phyloP scores from a whole-genome alignment of 2,329 filamentous ascomycete species.

The Epichloe sp. region DNA sequence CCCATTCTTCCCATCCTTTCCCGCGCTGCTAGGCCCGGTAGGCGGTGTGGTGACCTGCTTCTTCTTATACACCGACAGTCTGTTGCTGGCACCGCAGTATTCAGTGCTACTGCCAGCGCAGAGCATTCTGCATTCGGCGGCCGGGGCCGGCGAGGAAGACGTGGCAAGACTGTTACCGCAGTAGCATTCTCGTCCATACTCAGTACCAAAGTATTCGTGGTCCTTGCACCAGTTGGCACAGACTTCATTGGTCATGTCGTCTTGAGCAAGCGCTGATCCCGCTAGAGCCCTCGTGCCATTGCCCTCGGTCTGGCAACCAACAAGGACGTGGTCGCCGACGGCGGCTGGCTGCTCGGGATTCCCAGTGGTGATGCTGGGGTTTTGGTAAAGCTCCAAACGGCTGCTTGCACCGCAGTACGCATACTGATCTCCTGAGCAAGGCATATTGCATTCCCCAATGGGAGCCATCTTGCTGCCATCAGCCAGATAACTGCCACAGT shows the following conservation, averaged over 20 bases:
- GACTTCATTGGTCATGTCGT: constrained; percentile 19
- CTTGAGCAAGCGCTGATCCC: constrained; percentile 11
- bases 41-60: constrained; percentile 5
- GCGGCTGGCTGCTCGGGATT: constrained; percentile 19
- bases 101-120: constrained; percentile 24
- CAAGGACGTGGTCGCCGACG: constrained; percentile 19
- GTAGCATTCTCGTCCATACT: constrained; percentile 26
- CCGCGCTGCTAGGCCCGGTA: background rate
- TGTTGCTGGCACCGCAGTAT: constrained; percentile 27
- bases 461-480: constrained; percentile 14
- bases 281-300: constrained; percentile 21
- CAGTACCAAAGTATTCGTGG: constrained; percentile 22
- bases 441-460: constrained; percentile 21
- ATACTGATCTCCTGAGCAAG: constrained; percentile 19
- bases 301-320: constrained; percentile 25
- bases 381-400: constrained; percentile 22
- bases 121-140: constrained; percentile 26
- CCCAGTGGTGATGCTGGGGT: constrained; percentile 13
- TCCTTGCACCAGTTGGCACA: constrained; percentile 21
- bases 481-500: constrained; percentile 22
- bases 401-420: constrained; percentile 20
- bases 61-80: constrained; percentile 24
- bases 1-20: background rate
- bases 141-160: constrained; percentile 16
- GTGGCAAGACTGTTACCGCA: constrained; percentile 19